Evolutionary conservation across 148 eudicot genomes (phyloP).

Genomic region (Camellia lanceoleosa): DNA sequence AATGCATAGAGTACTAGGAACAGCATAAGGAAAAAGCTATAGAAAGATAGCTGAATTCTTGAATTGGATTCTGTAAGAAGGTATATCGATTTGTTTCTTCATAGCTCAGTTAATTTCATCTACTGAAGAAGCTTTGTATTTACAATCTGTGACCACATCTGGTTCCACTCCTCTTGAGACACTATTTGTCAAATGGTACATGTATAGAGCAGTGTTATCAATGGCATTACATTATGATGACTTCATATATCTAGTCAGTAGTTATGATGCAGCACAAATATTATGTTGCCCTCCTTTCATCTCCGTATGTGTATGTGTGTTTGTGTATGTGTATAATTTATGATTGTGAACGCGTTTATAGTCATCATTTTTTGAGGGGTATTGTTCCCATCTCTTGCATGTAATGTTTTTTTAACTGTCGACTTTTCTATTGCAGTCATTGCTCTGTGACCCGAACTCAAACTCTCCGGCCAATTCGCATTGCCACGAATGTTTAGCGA

Average conservation of each 20-base stretch:
- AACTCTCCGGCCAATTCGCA: constrained; percentile 71
- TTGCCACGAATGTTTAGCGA: constrained; percentile 59
- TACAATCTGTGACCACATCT: too few species aligned
- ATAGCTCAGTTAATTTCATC: too few species aligned
- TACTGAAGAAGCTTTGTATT: too few species aligned
- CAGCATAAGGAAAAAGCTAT: not conserved
- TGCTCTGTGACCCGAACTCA: constrained; percentile 60
- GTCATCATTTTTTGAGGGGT: not conserved
- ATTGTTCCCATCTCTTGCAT: not conserved
- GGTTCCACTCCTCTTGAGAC: not conserved
- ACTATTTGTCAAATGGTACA: not conserved
- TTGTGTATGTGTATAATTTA: not conserved
- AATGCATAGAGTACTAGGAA: not conserved
- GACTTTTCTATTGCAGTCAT: constrained; percentile 33
- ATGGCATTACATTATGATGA: not conserved
- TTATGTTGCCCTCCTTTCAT: not conserved
- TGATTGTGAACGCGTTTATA: not conserved
- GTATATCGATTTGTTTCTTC: too few species aligned
- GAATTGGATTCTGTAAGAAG: too few species aligned
- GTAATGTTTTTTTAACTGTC: not conserved
- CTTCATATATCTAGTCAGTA: not conserved
- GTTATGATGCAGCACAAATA: not conserved
- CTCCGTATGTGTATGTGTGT: not conserved
- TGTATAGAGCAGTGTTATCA: not conserved
- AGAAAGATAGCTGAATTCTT: not conserved